Conservation (phyloP, 805 yeast species). For the Ogataea pilisensis region DNA sequence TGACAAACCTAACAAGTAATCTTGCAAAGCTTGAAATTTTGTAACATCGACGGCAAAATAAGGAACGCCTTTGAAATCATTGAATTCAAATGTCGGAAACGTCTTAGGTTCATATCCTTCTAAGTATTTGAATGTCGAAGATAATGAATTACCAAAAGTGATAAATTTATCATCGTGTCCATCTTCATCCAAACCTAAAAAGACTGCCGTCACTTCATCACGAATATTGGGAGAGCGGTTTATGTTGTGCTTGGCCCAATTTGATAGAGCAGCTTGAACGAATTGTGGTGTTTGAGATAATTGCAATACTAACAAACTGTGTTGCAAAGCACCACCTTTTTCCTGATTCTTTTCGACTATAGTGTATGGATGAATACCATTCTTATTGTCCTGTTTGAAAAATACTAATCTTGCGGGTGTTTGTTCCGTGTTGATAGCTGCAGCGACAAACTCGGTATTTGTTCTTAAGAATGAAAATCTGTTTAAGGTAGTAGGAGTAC, state of each 20-base stretch:
- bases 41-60: conserved; percentile 60
- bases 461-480: conserved; percentile 62
- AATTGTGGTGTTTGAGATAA: conserved; percentile 9
- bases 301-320: conserved; percentile 12
- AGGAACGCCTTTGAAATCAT: conserved; percentile 57
- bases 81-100: conserved; percentile 14
- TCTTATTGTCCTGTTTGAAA: conserved; percentile 28
- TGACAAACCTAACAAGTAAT: conserved; percentile 7
- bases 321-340: neutral
- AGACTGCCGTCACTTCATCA: conserved; percentile 31
- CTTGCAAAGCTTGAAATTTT: conserved; percentile 17
- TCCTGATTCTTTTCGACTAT: conserved; percentile 6
- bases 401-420: conserved; percentile 46
- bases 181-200: conserved; percentile 46
- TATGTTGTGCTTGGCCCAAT: conserved; percentile 23
- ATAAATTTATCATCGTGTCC: conserved; percentile 20
- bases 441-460: conserved; percentile 44
- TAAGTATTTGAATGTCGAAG: conserved; percentile 11
- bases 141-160: conserved; percentile 17
- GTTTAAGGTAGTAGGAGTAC: conserved; percentile 43
- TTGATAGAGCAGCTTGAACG: conserved; percentile 9
- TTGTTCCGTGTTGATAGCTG: conserved; percentile 5
- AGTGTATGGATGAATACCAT: conserved; percentile 17
- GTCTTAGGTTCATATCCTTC: neutral
- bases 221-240: conserved; percentile 7